These are phyloP conservation scores for Trichoderma semiorbis DNA, from an alignment of 2,329 filamentous ascomycete genomes.

Conservation along the genomic window DNA sequence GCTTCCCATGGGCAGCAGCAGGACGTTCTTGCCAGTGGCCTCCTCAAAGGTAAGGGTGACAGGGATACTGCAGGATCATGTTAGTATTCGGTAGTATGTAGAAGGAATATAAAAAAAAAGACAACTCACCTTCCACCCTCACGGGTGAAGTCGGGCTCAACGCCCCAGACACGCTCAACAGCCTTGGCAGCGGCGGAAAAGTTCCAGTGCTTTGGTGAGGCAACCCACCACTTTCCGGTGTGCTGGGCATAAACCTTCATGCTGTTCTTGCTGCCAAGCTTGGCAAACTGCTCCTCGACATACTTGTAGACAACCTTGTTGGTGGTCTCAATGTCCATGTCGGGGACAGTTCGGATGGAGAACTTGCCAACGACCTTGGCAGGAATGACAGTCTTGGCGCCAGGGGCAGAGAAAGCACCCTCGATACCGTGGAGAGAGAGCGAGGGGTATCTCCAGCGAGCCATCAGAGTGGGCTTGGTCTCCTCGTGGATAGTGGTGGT, in stretches of 20 bases:
- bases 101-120: neutral
- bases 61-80: constrained; percentile 64
- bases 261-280: constrained; percentile 88
- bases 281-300: constrained; percentile 78
- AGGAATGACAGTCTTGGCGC: constrained; percentile 97
- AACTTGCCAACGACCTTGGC: constrained; percentile 98
- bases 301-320: constrained; percentile 82
- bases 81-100: neutral
- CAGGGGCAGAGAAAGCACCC: constrained; percentile 87
- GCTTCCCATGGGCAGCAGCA: constrained; percentile 94
- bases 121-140: constrained; percentile 77
- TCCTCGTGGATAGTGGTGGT: constrained; percentile 81
- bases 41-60: constrained; percentile 97
- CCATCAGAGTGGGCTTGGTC: constrained; percentile 93
- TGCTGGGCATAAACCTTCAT: constrained; percentile 79
- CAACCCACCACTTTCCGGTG: constrained; percentile 98
- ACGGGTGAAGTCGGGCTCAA: constrained; percentile 90
- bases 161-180: constrained; percentile 91
- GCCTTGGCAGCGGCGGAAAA: constrained; percentile 92
- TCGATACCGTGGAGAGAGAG: constrained; percentile 93
- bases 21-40: constrained; percentile 95
- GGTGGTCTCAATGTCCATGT: constrained; percentile 93
- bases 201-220: constrained; percentile 98
- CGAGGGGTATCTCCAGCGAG: constrained; percentile 90
- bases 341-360: constrained; percentile 92